Evolutionary conservation across 495 filamentous ascomycete genomes (phyloP), one percentile per base, ranked within the genome.

Genomic region (Chaetomium cochliodes): DNA sequence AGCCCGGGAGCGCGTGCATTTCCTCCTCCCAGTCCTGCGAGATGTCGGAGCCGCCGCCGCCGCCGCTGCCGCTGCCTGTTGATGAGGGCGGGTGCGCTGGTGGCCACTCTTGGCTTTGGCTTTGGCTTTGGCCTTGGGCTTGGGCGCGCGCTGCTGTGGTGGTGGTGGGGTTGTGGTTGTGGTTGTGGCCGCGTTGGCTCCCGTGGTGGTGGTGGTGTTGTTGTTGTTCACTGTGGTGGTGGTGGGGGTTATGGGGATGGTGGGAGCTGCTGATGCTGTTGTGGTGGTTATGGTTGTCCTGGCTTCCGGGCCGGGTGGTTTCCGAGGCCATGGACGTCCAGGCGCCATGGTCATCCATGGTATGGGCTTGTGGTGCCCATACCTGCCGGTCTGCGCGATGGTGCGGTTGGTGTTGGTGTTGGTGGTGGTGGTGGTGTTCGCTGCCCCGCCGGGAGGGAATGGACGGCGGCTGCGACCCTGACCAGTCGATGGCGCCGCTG

Each of bases 1-100:
- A 20, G 41, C 3, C 33, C 6, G 41, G 18, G n/a, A 60, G 23
- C 26, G 55, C 37, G 13, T 20, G 55, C 5, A 61, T 51, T 13
- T 20, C 16, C 20, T 71, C 69, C 5, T 72, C 66, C 70, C 70
- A 72, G 15, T 66, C 66, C 25, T 59, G 61, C 20, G 69, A 71
- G 2, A 69, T 33, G n/a, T 71, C 69, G 0, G 64, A 65, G 0
- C 3, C 63, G n/a, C n/a, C n/a, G n/a, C n/a, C n/a, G n/a, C n/a
- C n/a, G n/a, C n/a, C n/a, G 30, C 52, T 52, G 6, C n/a, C 44
- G 30, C 52, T 52, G 6, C n/a, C 44, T 0, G 42, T 44, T 1
- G 42, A 11, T 16, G 42, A 39, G 2, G 30, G 47, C 51, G 42
- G 37, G 65, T 47, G 52, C 61, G 65, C 49, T n/a, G n/a, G n/a